Conservation (phyloP, 2,329 filamentous ascomycete genomes). For the Alternaria gansuensis region DNA sequence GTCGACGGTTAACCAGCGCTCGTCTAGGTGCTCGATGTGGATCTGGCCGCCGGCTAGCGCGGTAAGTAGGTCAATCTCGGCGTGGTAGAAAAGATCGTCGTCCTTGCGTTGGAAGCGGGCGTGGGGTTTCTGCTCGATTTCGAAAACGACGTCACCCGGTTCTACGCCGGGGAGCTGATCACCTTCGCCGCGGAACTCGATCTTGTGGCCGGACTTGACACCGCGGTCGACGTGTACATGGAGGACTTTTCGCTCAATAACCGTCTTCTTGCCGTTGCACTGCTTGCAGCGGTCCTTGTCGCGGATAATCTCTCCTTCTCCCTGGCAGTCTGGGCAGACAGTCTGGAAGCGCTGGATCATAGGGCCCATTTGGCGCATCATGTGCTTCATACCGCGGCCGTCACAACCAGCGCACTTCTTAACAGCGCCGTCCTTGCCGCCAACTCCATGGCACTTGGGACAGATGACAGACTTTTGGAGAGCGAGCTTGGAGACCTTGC, state of each 20-base stretch:
- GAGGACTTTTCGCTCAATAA: conserved; percentile 96
- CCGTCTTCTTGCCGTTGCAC: conserved; percentile 96
- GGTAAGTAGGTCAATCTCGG: conserved; percentile 94
- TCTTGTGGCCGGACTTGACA: conserved; percentile 92
- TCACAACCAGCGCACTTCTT: conserved; percentile 91
- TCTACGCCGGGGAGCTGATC: conserved; percentile 93
- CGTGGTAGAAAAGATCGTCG: conserved; percentile 93
- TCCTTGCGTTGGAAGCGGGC: conserved; percentile 93
- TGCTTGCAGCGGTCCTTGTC: conserved; percentile 98
- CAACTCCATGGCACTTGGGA: conserved; percentile 89
- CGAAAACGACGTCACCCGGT: conserved; percentile 95
- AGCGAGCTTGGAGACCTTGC: conserved; percentile 96
- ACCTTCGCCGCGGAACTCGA: conserved; percentile 96
- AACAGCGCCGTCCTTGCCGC: conserved; percentile 97
- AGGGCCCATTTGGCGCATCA: conserved; percentile 99
- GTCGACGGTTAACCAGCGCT: conserved; percentile 93
- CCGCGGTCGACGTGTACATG: conserved; percentile 97
- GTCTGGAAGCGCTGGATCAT: conserved; percentile 99
- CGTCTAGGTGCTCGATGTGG: conserved; percentile 95
- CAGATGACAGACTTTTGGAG: conserved; percentile 98
- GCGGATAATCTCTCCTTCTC: conserved; percentile 94
- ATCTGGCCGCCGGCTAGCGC: conserved; percentile 91
- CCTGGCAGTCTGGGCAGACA: conserved; percentile 96
- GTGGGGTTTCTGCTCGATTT: conserved; percentile 99
- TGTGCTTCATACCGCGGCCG: conserved; percentile 97